These are phyloP conservation scores for Microthyrium microscopicum DNA, from an alignment of 2,329 filamentous ascomycete genomes.

Conservation along the genomic window DNA sequence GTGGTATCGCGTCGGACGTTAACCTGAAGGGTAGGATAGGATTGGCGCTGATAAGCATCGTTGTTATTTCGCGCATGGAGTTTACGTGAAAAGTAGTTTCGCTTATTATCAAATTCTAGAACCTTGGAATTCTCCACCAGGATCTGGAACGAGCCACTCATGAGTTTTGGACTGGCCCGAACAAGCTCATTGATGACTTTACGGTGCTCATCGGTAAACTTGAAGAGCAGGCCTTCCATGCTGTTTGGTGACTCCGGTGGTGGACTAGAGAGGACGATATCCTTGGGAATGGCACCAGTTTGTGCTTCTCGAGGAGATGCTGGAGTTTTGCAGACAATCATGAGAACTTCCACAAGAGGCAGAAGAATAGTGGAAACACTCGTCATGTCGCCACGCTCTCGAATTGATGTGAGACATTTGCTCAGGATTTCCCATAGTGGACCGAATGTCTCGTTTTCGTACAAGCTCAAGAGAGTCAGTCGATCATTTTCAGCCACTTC, in stretches of 20 bases:
- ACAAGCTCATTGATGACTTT: slow-evolving; percentile 97
- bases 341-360: slow-evolving; percentile 86
- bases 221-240: slow-evolving; percentile 88
- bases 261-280: slow-evolving; percentile 59
- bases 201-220: slow-evolving; percentile 91
- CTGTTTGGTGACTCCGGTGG: slow-evolving; percentile 62
- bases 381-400: slow-evolving; percentile 84
- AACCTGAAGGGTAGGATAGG: slow-evolving; percentile 65
- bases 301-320: slow-evolving; percentile 52
- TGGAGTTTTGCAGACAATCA: slow-evolving; percentile 99
- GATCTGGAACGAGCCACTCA: slow-evolving; percentile 94
- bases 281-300: slow-evolving; percentile 32
- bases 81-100: slow-evolving; percentile 93
- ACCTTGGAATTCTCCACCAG: slow-evolving; percentile 98
- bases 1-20: slow-evolving; percentile 85
- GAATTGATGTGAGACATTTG: slow-evolving; percentile 72
- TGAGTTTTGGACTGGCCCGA: slow-evolving; percentile 88
- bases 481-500: slow-evolving; percentile 64
- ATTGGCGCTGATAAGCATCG: slow-evolving; percentile 38
- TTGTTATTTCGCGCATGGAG: slow-evolving; percentile 63
- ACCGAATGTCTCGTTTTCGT: slow-evolving; percentile 80
- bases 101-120: slow-evolving; percentile 97
- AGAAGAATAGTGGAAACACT: slow-evolving; percentile 93
- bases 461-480: slow-evolving; percentile 68
- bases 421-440: slow-evolving; percentile 87